Conservation (phyloP, 371 early-diverging fungal species). For the Zopfochytrium polystomum region DNA sequence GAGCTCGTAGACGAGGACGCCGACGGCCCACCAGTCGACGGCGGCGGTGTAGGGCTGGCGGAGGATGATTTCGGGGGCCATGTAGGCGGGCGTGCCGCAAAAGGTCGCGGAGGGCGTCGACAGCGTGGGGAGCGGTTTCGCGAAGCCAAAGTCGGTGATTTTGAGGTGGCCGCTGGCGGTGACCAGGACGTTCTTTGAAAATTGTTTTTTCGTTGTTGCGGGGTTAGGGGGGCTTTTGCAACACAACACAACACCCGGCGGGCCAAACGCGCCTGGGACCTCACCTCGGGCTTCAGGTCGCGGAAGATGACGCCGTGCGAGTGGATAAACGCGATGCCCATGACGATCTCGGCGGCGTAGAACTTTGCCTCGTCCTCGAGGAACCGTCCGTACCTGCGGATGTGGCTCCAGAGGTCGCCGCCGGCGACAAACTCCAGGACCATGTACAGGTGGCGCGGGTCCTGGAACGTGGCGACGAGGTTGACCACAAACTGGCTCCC, state of each 20-base stretch:
- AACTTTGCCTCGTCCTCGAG: constrained; percentile 38
- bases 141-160: too few species aligned
- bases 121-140: too few species aligned
- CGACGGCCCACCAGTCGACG: constrained; percentile 67
- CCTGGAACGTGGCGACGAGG: too few species aligned
- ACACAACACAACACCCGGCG: too few species aligned
- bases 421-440: constrained; percentile 73
- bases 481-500: constrained; percentile 78
- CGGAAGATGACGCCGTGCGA: constrained; percentile 54
- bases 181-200: constrained; percentile 68
- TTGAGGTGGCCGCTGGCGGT: constrained; percentile 80
- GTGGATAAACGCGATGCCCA: constrained; percentile 58
- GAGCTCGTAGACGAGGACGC: constrained; percentile 64
- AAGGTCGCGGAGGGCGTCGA: constrained; percentile 89
- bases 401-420: constrained; percentile 56
- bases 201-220: constrained; percentile 1
- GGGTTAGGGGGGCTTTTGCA: too few species aligned
- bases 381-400: constrained; percentile 34
- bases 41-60: constrained; percentile 73
- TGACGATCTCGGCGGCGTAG: constrained; percentile 51
- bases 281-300: constrained; percentile 61
- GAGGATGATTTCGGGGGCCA: too few species aligned
- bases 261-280: too few species aligned
- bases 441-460: constrained; percentile 70
- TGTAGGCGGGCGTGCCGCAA: constrained; percentile 97